These are phyloP conservation scores for Tetrahymena elliotti DNA, from an alignment of 73 alveolate species.

Conservation along the genomic window DNA sequence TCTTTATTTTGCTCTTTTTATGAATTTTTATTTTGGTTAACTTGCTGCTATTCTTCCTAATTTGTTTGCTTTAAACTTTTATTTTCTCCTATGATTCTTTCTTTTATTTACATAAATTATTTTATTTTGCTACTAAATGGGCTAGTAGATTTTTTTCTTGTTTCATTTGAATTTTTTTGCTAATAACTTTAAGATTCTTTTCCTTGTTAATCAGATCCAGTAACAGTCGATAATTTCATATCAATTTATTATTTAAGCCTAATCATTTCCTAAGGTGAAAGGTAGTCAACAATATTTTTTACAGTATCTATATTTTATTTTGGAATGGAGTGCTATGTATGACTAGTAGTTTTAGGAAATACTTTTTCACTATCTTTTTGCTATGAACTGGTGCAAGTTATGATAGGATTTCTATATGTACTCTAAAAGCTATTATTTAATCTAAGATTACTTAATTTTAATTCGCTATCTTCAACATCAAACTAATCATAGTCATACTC, in stretches of 20 bases:
- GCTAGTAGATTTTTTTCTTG: not conserved
- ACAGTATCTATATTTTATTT: not conserved
- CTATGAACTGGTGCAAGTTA: not conserved
- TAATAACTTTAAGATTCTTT: not conserved
- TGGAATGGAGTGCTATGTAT: not conserved
- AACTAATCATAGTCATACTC: not conserved
- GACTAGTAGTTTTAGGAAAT: not conserved
- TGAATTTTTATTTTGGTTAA: not conserved
- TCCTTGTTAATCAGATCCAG: not conserved
- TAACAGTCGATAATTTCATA: not conserved
- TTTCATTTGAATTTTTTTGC: not conserved
- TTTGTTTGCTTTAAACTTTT: not conserved
- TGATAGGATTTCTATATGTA: not conserved
- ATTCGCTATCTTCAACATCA: not conserved
- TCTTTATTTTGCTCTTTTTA: not conserved
- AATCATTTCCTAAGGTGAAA: not conserved
- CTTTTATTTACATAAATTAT: not conserved
- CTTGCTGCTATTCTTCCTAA: not conserved
- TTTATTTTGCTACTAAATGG: not conserved
- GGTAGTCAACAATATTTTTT: not conserved
- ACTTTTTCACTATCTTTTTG: not conserved
- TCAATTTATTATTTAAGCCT: not conserved
- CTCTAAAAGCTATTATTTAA: not conserved
- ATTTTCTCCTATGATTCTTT: not conserved
- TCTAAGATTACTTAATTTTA: not conserved